Evolutionary conservation across 306 rosid genomes (phyloP).

Genomic region (Phaseolus lunatus): DNA sequence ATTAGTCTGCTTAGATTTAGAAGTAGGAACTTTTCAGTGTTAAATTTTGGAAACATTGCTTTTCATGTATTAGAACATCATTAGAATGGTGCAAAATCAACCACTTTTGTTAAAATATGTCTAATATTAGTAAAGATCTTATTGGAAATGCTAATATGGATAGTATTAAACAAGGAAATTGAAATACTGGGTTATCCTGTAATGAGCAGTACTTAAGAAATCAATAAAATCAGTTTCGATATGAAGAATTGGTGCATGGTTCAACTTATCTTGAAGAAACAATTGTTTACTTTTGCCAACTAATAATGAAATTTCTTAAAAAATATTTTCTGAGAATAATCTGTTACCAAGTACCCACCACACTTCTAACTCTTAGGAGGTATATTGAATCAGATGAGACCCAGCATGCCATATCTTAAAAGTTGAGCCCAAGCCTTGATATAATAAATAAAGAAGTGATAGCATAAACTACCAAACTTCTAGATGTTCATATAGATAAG

Average conservation of each 20-base stretch:
- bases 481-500: conserved; percentile 28
- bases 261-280: background rate
- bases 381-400: conserved; percentile 27
- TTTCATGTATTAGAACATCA: conserved; percentile 12
- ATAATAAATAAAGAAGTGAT: conserved; percentile 5
- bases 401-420: conserved; percentile 19
- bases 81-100: background rate
- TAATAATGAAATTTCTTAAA: background rate
- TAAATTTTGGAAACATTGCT: conserved; percentile 4
- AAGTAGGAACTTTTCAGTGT: conserved; percentile 2
- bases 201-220: conserved; percentile 3
- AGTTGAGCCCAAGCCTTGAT: background rate
- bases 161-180: conserved; percentile 30
- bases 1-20: conserved; percentile 26
- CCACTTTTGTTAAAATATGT: background rate
- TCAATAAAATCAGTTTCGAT: conserved; percentile 26
- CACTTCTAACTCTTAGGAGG: conserved; percentile 34
- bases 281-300: background rate
- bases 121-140: conserved; percentile 9
- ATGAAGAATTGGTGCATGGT: conserved; percentile 1
- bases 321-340: background rate
- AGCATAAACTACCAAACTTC: conserved; percentile 19
- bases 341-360: background rate
- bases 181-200: conserved; percentile 26
- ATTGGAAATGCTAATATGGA: conserved; percentile 1